Evolutionary conservation across 2,329 filamentous ascomycete species (phyloP).

Genomic region (Colletotrichum ledebouriae): DNA sequence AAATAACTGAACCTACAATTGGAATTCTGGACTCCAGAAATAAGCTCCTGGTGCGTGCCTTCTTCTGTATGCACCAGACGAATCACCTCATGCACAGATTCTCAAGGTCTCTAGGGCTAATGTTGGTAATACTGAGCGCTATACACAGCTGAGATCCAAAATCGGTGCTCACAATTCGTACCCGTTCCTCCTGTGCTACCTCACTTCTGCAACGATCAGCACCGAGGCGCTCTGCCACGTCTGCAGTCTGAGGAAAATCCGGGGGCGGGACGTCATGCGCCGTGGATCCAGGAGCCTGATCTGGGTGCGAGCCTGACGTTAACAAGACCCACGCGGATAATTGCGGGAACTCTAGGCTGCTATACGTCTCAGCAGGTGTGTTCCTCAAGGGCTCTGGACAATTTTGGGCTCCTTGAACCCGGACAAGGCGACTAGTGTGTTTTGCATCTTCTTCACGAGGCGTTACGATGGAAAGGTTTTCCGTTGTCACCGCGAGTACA

Average conservation of each 20-base stretch:
- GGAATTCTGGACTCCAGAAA: background rate
- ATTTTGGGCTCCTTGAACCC: background rate
- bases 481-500: background rate
- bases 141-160: conserved; percentile 4
- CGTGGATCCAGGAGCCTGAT: conserved; percentile 18
- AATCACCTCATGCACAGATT: too few relatives aligned
- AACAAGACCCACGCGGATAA: background rate
- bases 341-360: background rate
- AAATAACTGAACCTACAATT: background rate
- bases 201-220: conserved; percentile 5
- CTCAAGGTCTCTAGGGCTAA: background rate
- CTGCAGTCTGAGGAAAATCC: conserved; percentile 28
- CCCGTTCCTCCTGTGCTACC: conserved; percentile 12
- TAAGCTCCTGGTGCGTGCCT: background rate
- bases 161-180: background rate
- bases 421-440: background rate
- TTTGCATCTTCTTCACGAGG: background rate
- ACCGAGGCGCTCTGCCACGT: conserved; percentile 21
- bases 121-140: background rate
- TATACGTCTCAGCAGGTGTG: background rate
- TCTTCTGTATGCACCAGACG: background rate
- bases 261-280: conserved; percentile 34
- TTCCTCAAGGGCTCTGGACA: background rate
- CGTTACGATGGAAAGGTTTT: background rate
- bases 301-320: conserved; percentile 20